phyloP scores from a whole-genome alignment of 495 filamentous ascomycete species.

The Penicillium salamii region DNA sequence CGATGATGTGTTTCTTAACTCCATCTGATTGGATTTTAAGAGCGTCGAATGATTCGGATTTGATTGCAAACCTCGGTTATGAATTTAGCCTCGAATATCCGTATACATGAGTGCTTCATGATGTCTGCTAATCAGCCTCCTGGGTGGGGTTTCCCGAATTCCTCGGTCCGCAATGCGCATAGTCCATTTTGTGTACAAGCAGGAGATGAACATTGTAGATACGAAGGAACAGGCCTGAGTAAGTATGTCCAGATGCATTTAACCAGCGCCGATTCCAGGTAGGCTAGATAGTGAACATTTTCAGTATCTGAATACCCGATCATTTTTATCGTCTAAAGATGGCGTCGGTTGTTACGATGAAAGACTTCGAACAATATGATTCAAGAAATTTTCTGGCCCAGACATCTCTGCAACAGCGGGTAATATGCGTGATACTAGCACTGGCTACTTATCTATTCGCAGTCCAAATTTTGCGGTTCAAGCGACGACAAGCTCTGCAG shows the following conservation, averaged over 20 bases:
- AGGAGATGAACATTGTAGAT: not conserved
- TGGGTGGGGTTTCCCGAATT: constrained; percentile 9
- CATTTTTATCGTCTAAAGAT: not conserved
- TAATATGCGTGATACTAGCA: constrained; percentile 7
- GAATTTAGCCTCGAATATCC: not conserved
- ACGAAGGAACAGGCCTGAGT: too few species aligned
- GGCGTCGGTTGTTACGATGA: not conserved
- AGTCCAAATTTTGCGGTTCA: constrained; percentile 41
- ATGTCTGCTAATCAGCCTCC: not conserved
- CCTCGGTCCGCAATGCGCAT: constrained; percentile 11
- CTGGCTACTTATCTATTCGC: constrained; percentile 20
- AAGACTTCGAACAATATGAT: not conserved
- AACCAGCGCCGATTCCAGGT: too few species aligned
- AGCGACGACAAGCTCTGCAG: constrained; percentile 40
- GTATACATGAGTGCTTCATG: not conserved
- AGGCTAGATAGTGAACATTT: too few species aligned
- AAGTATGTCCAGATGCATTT: too few species aligned
- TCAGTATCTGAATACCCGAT: too few species aligned
- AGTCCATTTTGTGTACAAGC: not conserved
- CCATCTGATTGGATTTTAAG: not conserved
- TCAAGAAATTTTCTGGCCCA: too few species aligned
- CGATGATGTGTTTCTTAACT: not conserved
- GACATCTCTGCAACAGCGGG: not conserved
- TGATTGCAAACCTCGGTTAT: constrained; percentile 15
- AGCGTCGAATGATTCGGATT: constrained; percentile 3